Evolutionary conservation across 2,329 filamentous ascomycete genomes (phyloP).

Genomic region (Neofusicoccum ribis): DNA sequence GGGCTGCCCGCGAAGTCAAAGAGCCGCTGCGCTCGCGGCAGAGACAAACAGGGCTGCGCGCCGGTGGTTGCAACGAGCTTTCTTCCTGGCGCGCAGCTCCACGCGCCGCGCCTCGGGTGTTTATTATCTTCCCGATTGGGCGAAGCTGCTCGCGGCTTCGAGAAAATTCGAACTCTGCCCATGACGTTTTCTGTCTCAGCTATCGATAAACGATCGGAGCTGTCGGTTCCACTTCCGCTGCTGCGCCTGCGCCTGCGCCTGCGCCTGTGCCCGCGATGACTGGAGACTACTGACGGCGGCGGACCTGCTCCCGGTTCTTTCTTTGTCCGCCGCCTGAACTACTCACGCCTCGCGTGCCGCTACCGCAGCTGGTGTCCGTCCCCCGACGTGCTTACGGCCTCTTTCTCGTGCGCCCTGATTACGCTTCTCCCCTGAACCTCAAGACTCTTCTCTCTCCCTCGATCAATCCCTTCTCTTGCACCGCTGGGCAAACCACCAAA

Average conservation of each 20-base stretch:
- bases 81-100: not conserved
- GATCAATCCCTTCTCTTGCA: not conserved
- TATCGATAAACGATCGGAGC: constrained; percentile 11
- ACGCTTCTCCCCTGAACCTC: not conserved
- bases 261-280: too few relatives aligned
- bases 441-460: not conserved
- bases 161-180: constrained; percentile 13
- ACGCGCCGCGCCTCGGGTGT: constrained; percentile 1
- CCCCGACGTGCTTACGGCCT: constrained; percentile 7
- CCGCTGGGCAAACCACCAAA: not conserved
- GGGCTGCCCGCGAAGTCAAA: not conserved
- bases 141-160: constrained; percentile 16
- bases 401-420: constrained; percentile 3
- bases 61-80: not conserved
- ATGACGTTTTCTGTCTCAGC: constrained; percentile 5
- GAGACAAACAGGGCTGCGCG: not conserved
- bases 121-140: constrained; percentile 10
- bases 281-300: not conserved
- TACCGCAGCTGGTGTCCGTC: constrained; percentile 4
- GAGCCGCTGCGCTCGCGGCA: not conserved
- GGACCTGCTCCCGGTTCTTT: not conserved
- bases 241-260: not conserved
- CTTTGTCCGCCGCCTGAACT: not conserved
- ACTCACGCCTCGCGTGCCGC: not conserved
- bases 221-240: not conserved